Evolutionary conservation across 805 yeast genomes (phyloP).

Genomic region (Yamadazyma phyllophila): DNA sequence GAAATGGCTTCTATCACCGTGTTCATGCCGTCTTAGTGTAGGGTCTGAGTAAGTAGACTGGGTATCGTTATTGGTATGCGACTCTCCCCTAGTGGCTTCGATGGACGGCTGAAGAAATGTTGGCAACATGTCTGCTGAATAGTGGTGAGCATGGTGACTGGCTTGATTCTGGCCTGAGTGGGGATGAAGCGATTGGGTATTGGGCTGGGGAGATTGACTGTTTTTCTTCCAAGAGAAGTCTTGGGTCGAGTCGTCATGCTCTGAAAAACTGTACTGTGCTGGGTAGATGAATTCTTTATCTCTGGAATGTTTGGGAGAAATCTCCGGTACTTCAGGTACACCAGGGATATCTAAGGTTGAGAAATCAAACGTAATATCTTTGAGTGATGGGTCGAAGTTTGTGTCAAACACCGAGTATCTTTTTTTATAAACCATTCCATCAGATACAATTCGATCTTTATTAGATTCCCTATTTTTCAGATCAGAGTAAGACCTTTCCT

Average conservation of each 20-base stretch:
- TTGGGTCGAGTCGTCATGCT: conserved; percentile 6
- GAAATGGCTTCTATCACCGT: too few species aligned
- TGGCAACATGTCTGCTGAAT: conserved; percentile 4
- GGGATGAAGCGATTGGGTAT: neutral
- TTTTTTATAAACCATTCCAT: conserved; percentile 11
- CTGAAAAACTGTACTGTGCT: conserved; percentile 7
- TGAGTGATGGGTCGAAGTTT: conserved; percentile 15
- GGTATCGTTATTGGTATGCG: neutral
- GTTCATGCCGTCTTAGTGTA: too few species aligned
- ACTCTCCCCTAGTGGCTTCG: neutral
- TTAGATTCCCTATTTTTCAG: neutral
- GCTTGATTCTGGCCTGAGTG: neutral
- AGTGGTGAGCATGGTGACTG: neutral
- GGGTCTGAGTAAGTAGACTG: conserved; percentile 8
- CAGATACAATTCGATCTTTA: conserved; percentile 11
- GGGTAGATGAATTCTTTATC: neutral
- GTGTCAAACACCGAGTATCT: conserved; percentile 16
- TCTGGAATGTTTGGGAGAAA: too few species aligned
- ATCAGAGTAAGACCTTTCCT: conserved; percentile 1
- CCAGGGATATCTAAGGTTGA: neutral
- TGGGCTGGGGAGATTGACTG: neutral
- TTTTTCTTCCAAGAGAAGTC: conserved; percentile 1
- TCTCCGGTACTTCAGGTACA: neutral
- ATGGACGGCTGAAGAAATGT: conserved; percentile 3
- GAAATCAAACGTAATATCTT: conserved; percentile 9